These are phyloP conservation scores for Sungouiella thailandica DNA, from an alignment of 805 yeast species.

Conservation along the genomic window DNA sequence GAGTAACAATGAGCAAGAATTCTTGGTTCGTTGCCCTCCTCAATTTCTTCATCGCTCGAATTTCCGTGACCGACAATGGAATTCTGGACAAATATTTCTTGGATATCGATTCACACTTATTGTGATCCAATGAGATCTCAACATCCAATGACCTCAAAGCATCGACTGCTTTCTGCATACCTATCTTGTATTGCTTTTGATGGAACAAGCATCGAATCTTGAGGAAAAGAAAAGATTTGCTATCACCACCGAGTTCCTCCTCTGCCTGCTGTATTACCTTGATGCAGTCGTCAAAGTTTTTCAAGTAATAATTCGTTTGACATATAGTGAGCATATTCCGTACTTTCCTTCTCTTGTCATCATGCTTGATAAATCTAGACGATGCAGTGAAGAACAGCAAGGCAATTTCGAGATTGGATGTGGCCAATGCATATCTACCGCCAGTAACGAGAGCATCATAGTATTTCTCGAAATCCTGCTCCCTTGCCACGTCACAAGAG, in stretches of 20 bases:
- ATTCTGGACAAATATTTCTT: slow-evolving; percentile 21
- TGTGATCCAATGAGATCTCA: slow-evolving; percentile 23
- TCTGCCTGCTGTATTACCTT: slow-evolving; percentile 28
- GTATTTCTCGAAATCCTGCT: slow-evolving; percentile 33
- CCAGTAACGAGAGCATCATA: slow-evolving; percentile 38
- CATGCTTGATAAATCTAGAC: slow-evolving; percentile 17
- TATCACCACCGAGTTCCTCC: slow-evolving; percentile 26
- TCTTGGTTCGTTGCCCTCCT: slow-evolving; percentile 21
- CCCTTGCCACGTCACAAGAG: slow-evolving; percentile 28
- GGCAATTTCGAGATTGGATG: slow-evolving; percentile 39
- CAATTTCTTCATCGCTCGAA: slow-evolving; percentile 23
- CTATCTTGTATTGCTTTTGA: slow-evolving; percentile 25
- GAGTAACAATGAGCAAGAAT: slow-evolving; percentile 31
- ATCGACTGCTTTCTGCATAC: slow-evolving; percentile 28
- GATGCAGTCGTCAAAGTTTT: slow-evolving; percentile 31
- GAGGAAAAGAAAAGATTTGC: slow-evolving; percentile 31
- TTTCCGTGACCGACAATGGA: slow-evolving; percentile 37
- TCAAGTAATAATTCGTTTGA: slow-evolving; percentile 24
- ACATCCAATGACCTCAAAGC: slow-evolving; percentile 35
- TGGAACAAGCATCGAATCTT: slow-evolving; percentile 34
- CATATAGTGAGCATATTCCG: slow-evolving; percentile 27
- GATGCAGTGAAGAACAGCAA: slow-evolving; percentile 37
- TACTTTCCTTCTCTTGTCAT: slow-evolving; percentile 17
- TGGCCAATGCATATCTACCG: slow-evolving; percentile 40
- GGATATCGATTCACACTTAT: slow-evolving; percentile 17